Evolutionary conservation across 2,329 filamentous ascomycete genomes (phyloP), one percentile per base, ranked within the genome.

Genomic region (Aspergillus felis): DNA sequence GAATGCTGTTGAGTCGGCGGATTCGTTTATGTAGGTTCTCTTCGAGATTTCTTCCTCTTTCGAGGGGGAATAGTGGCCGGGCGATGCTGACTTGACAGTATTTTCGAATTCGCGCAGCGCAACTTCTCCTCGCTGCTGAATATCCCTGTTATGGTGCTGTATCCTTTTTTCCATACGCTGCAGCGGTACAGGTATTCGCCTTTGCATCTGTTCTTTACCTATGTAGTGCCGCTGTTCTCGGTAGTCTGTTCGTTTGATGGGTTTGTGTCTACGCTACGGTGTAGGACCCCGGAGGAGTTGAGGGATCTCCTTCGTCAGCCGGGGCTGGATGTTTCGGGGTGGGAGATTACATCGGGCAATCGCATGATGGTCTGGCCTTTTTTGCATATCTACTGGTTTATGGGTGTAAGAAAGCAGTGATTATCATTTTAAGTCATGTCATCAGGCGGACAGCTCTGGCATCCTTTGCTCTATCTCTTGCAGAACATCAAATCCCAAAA

Each of bases 171-270:
- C 48, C 60, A 62, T 14, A 65, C 64, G 1, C 24, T 64, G 12
- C 54, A 47, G 8, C 60, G 55, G 57, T 72, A 67, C 61, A 82
- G 78, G 76, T 71, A 77, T 54, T 82, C 81, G 17, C 80, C 79
- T 2, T 55, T 75, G n/a, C 81, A 82, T 32, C 74, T 90, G 8
- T 75, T 90, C 64, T 89, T 87, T 66, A 86, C 86, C 4, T 91
- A 87, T 66, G 60, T 85, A 2, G 67, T 90, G 7, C 89, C 88
- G 0, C 74, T 91, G 12, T 72, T 91, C 17, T 88, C 89, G 0
- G 82, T 88, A 58, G 83, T 89, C 8, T 74, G 90, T 20, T 80
- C 85, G 0, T 87, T 88, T 65, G 89, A 92, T 71, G 89, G 89
- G 2, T 76, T 84, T 57, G 80, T 91, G 50, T 90, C 86, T 9